Conservation (phyloP, 1,139 yeast species). For the Hyphopichia buzzinii region DNA sequence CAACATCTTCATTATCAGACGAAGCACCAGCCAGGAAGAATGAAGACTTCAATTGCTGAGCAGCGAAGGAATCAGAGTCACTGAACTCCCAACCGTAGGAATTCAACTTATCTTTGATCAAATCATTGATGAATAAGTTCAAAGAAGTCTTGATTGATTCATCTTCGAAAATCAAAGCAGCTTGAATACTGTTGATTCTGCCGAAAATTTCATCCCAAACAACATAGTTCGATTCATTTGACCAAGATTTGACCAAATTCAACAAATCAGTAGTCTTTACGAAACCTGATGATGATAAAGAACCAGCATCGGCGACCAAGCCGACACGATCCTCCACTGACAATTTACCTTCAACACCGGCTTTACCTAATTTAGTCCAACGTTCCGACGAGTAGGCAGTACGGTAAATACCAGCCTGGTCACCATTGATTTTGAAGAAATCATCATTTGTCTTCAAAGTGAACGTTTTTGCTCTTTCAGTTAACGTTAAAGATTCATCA, state of each 20-base stretch:
- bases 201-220: slow-evolving; percentile 75
- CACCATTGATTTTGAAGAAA: slow-evolving; percentile 77
- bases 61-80: slow-evolving; percentile 62
- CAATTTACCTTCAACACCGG: slow-evolving; percentile 62
- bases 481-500: slow-evolving; percentile 61
- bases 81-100: slow-evolving; percentile 70
- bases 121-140: slow-evolving; percentile 54
- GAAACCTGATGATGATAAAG: slow-evolving; percentile 72
- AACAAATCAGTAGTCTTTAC: slow-evolving; percentile 66
- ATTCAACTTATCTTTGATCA: slow-evolving; percentile 58
- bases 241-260: slow-evolving; percentile 66
- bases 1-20: slow-evolving; percentile 55
- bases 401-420: slow-evolving; percentile 81
- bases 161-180: slow-evolving; percentile 72
- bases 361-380: slow-evolving; percentile 70
- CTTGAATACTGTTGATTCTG: slow-evolving; percentile 53
- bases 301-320: slow-evolving; percentile 76
- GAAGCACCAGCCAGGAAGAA: slow-evolving; percentile 70
- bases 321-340: slow-evolving; percentile 86
- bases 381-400: slow-evolving; percentile 75
- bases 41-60: slow-evolving; percentile 71
- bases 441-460: slow-evolving; percentile 43
- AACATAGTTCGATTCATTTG: slow-evolving; percentile 62
- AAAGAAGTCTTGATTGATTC: slow-evolving; percentile 54
- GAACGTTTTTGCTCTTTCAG: slow-evolving; percentile 51